Conservation (phyloP, 1,139 yeast species). For the Suhomyces bolitotheri region DNA sequence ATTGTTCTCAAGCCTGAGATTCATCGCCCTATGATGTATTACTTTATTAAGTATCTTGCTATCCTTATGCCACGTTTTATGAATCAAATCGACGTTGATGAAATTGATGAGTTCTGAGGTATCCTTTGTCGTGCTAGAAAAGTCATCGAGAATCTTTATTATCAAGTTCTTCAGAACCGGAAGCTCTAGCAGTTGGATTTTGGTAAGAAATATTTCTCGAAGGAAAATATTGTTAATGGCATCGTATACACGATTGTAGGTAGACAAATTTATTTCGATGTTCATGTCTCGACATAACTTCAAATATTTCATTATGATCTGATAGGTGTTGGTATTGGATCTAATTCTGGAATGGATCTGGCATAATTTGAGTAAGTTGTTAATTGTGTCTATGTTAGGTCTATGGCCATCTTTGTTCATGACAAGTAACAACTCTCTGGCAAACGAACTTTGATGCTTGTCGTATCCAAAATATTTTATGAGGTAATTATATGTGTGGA, state of each 20-base stretch:
- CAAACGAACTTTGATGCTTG: slow-evolving; percentile 46
- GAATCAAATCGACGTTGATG: slow-evolving; percentile 35
- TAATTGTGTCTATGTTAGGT: slow-evolving; percentile 45
- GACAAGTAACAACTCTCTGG: slow-evolving; percentile 41
- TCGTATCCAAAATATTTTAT: slow-evolving; percentile 45
- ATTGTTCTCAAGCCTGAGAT: slow-evolving; percentile 11
- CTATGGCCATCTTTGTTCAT: slow-evolving; percentile 46
- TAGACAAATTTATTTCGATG: slow-evolving; percentile 37
- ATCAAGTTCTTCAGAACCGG: slow-evolving; percentile 37
- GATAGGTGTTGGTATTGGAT: slow-evolving; percentile 34
- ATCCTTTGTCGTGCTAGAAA: slow-evolving; percentile 28
- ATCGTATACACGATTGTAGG: slow-evolving; percentile 43
- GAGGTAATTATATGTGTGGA: slow-evolving; percentile 41
- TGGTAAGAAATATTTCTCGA: slow-evolving; percentile 38
- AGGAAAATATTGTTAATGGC: slow-evolving; percentile 39
- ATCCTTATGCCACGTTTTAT: slow-evolving; percentile 32
- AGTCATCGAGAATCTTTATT: slow-evolving; percentile 39
- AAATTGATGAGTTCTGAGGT: slow-evolving; percentile 32
- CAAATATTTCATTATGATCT: slow-evolving; percentile 34
- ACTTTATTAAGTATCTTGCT: slow-evolving; percentile 35
- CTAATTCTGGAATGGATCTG: slow-evolving; percentile 37
- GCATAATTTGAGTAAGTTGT: slow-evolving; percentile 35
- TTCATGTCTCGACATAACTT: slow-evolving; percentile 27
- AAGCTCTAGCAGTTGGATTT: slow-evolving; percentile 31
- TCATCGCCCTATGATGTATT: slow-evolving; percentile 22